These are phyloP conservation scores for Aspergillus latus DNA, from an alignment of 2,329 filamentous ascomycete species.

Conservation along the genomic window DNA sequence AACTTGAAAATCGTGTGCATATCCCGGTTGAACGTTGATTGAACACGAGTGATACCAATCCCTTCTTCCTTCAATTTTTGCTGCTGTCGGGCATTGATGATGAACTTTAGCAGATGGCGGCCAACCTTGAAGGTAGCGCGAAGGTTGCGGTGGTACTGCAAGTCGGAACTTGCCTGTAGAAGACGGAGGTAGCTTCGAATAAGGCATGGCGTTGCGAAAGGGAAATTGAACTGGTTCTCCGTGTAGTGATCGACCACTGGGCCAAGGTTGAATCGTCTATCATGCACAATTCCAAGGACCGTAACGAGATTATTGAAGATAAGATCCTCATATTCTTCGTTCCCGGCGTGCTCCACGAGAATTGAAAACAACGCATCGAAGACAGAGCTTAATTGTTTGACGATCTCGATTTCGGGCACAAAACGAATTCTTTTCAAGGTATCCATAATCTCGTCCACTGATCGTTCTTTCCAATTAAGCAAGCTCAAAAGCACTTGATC, in stretches of 20 bases:
- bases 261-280: constrained; percentile 86
- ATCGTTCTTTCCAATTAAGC: constrained; percentile 78
- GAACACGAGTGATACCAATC: constrained; percentile 73
- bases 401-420: constrained; percentile 94
- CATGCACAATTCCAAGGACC: constrained; percentile 89
- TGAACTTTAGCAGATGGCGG: constrained; percentile 89
- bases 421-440: constrained; percentile 83
- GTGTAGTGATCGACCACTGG: constrained; percentile 91
- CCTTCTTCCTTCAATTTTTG: constrained; percentile 85
- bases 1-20: constrained; percentile 85
- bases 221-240: constrained; percentile 85
- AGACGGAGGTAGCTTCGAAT: constrained; percentile 83
- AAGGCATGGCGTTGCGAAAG: constrained; percentile 84
- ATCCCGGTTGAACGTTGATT: constrained; percentile 76
- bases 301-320: constrained; percentile 88
- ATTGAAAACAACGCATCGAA: constrained; percentile 90
- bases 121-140: constrained; percentile 94
- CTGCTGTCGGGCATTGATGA: constrained; percentile 81
- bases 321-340: constrained; percentile 87
- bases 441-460: constrained; percentile 68
- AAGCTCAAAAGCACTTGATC: constrained; percentile 82
- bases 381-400: constrained; percentile 86
- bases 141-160: constrained; percentile 78
- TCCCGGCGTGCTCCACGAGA: constrained; percentile 84
- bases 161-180: constrained; percentile 77